Base-by-base conservation (phyloP, 2,329 filamentous ascomycete genomes). In the Pseudocercospora macadamiae region DNA sequence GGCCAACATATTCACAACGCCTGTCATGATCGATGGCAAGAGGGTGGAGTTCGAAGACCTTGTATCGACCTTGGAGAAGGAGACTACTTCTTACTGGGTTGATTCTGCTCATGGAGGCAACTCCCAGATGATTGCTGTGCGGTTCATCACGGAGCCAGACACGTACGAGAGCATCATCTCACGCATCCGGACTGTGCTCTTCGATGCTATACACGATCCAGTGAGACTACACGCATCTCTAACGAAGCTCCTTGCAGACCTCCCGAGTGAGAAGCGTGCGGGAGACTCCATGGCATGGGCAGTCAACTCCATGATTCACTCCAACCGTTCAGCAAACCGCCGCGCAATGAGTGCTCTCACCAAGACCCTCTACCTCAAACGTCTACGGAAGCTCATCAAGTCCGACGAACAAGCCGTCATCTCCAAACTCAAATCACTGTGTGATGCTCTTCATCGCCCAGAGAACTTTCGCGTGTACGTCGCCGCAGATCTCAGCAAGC, bases 1-100 rank as follows among this genome's bases (percentile, higher is more conserved):
- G 26, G 90, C 93, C 71, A 95, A 93, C 70, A 96, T 97, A 79
- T 99, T 97, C 81, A 93, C 91, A 71, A 91, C 92, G 0, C 95
- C 93, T 2, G 88, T 99, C 60, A 82, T 83, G 68, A 86, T 88
- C 26, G 83, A 92, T 67, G 92, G 90, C 42, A 82, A 91, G 71
- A 84, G 83, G 21, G 79, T 99, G 26, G 87, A 89, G 48, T 99
- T 97, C 68, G 95, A 97, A 73, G 86, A 96, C 62, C 90, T 97
- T 2, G 92, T 97, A 44, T 90, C 91, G 71, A 87, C 93, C 71
- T 82, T 99, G 3, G 95, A 99, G 75, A 86, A 89, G 70, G 93
- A 97, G 67, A 97, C 95, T 0, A 87, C 97, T 58, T 88, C 86
- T 65, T 97, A 96, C 74, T 80, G 79, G 1, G 86, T 97, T 64